Base-by-base conservation (phyloP, 164 flowering plant genomes). In the Stephania japonica region DNA sequence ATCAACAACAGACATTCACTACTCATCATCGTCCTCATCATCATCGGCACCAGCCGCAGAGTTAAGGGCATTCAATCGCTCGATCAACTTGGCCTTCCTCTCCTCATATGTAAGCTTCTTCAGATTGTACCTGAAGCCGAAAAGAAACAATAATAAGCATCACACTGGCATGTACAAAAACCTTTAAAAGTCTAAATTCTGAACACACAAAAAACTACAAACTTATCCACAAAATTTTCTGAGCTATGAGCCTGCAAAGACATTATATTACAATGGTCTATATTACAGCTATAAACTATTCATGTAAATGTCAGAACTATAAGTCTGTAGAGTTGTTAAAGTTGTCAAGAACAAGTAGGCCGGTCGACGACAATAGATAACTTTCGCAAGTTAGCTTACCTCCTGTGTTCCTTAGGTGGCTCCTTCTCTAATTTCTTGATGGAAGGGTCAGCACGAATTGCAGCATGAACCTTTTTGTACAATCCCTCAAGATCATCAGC, bases 91-190 rank as follows among this genome's bases (percentile, higher is more conserved):
- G 23, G 78, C 78, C 75, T 81, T 87, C 83, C 88, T 84, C 65
- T 87, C 85, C 68, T 86, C 89, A 19, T 83, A 86, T 0, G 89
- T 87, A 14, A 86, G 78, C 78, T 88, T 88, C 89, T 86, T 88
- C 83, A 80, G 49, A 69, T 85, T 86, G 81, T 47, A 80, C 82
- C 91, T 88, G 87, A 2, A 2, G 69, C 8, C 24, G 6, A 32
- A 14, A 59, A 7, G 4, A 9, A 12, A 47, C 0, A 47, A 47
- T 12, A 14, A 47, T 11, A 8, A 47, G 12, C 12, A 47, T 12
- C 13, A 11, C 53, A 47, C 11, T 0, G 10, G 10, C 4, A 47
- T 47, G 53, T 4, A 32, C 38, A 32, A 2, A 32, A 4, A 32
- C 38, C 38, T 32, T 32, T 32, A 32, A 4, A 32, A 32, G 38